A percentile compares a stretch with the other conserved stretches of the same genome.
Evolutionary conservation across 192 early-diverging fungal genomes (phyloP).

Genomic region (Obelidium mucronatum): DNA sequence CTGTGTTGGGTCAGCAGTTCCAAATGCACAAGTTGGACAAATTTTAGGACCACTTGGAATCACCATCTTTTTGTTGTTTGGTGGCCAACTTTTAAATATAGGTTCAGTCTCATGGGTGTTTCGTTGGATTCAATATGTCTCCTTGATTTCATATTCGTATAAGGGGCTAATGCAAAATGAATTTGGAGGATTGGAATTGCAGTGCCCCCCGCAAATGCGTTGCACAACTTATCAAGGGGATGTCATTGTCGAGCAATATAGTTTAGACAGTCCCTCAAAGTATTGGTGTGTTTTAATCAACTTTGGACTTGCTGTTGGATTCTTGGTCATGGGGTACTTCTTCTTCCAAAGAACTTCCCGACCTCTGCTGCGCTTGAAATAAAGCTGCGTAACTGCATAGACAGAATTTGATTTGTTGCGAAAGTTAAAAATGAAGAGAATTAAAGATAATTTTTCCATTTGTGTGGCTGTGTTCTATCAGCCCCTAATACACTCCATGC

Average conservation of each 20-base stretch:
- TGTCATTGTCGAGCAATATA: constrained; percentile 21
- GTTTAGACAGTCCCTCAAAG: constrained; percentile 16
- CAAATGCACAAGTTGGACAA: constrained; percentile 51
- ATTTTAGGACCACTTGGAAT: constrained; percentile 54
- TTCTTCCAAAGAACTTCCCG: constrained; percentile 33
- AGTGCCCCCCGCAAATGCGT: constrained; percentile 29
- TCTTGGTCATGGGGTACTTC: constrained; percentile 28
- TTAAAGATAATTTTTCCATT: not conserved
- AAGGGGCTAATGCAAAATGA: constrained; percentile 58
- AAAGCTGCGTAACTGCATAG: too few species aligned
- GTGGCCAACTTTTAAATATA: constrained; percentile 49
- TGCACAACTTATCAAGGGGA: constrained; percentile 33
- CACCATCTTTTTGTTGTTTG: constrained; percentile 55
- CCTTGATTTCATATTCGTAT: constrained; percentile 52
- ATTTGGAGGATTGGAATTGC: constrained; percentile 46
- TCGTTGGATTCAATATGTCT: constrained; percentile 48
- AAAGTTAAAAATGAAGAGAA: not conserved
- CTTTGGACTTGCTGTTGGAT: constrained; percentile 24
- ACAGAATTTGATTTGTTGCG: not conserved
- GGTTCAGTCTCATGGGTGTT: constrained; percentile 50
- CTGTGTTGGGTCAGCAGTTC: constrained; percentile 48
- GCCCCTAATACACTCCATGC: too few species aligned
- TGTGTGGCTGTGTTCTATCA: too few species aligned
- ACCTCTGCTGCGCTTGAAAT: constrained; percentile 43
- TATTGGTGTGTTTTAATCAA: constrained; percentile 43